phyloP scores from a whole-genome alignment of 2,329 filamentous ascomycete species.

The Dryadomyces quercivorus region DNA sequence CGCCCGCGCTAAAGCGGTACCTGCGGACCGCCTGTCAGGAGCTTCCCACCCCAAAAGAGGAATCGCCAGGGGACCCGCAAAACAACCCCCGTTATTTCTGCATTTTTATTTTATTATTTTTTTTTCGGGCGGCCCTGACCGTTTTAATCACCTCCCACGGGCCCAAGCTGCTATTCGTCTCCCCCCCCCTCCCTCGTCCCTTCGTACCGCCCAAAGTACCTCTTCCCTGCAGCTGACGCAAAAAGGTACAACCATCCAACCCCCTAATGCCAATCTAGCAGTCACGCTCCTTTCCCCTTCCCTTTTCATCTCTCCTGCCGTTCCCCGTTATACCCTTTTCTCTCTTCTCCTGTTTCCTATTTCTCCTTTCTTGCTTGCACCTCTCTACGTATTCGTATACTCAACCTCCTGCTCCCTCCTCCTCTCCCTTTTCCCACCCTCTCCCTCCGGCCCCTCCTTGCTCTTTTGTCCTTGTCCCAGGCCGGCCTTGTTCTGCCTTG shows the following conservation, averaged over 20 bases:
- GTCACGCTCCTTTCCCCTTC: not conserved
- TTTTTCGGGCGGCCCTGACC: slow-evolving; percentile 3
- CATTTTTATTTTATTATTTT: not conserved
- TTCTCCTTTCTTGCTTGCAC: slow-evolving; percentile 1
- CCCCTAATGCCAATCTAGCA: not conserved
- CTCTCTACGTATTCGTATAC: not conserved
- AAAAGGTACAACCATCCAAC: not conserved
- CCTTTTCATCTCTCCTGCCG: slow-evolving; percentile 4
- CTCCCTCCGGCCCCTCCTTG: not conserved
- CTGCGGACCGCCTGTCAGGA: slow-evolving; percentile 4
- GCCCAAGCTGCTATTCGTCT: not conserved
- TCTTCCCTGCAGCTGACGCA: not conserved
- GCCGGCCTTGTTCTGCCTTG: not conserved
- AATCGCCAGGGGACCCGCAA: slow-evolving; percentile 1
- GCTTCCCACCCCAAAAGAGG: not conserved
- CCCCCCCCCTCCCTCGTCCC: not conserved
- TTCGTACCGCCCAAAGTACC: not conserved
- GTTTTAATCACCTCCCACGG: slow-evolving; percentile 5
- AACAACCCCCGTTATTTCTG: slow-evolving; percentile 2
- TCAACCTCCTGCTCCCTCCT: not conserved
- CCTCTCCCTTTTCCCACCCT: not conserved
- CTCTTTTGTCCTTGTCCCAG: not conserved
- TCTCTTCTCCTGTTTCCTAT: not conserved
- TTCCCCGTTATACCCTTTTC: slow-evolving; percentile 1
- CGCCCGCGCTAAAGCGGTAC: slow-evolving; percentile 5